Base-by-base conservation (phyloP, 768 basidiomycete genomes). In the Tylopilus vinaceipallidus region DNA sequence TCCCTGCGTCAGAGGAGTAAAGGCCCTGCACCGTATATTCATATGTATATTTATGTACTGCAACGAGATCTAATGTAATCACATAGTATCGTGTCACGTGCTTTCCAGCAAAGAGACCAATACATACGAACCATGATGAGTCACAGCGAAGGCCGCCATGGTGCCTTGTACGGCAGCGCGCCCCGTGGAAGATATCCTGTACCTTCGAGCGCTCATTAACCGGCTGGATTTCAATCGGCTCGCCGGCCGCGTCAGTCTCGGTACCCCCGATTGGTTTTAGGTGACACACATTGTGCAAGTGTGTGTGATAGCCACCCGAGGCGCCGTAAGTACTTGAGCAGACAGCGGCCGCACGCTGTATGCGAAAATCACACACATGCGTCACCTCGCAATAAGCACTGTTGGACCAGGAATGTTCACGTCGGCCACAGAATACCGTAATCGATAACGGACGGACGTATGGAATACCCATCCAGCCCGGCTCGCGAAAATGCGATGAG, bases 81-180 rank as follows among this genome's bases (percentile, higher is more conserved):
- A n/a, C n/a, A n/a, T n/a, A n/a, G n/a, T n/a, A n/a, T n/a, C n/a
- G 7, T 24, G 1, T 27, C 34, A 44, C 34, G 32, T 72, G 70
- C 80, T 80, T 66, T 84, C 82, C 74, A 83, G n/a, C n/a, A n/a
- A n/a, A n/a, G n/a, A n/a, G n/a, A n/a, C n/a, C n/a, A n/a, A n/a
- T n/a, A n/a, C n/a, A 58, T 19, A 82, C 83, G 55, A 83, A 78
- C 78, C 80, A 84, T 36, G 76, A 76, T 10, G 83, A 82, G 63
- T 71, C n/a, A n/a, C n/a, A n/a, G n/a, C n/a, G n/a, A 81, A 16
- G 81, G 81, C 3, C 42, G 43, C 33, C 46, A 22, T 19, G 41
- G 51, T 6, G 53, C 41, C 22, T 33, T 42, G 52, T 78, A 80
- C 0, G 78, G 78, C 22, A 81, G 63, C 12, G 66, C 60, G 24